Evolutionary conservation across 345 rosid genomes (phyloP).

Genomic region (Durio zibethinus): DNA sequence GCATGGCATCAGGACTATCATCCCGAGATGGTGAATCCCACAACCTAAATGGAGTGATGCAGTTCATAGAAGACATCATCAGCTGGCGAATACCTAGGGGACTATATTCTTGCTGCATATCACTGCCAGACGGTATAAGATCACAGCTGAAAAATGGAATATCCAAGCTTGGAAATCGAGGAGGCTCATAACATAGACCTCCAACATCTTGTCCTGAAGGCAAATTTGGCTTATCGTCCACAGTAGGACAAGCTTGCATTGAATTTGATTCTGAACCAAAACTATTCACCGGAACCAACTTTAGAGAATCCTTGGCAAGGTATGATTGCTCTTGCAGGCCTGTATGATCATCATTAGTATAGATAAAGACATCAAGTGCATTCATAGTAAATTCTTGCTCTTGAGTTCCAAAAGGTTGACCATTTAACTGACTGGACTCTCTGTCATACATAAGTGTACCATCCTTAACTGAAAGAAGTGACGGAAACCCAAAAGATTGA

Average conservation of each 20-base stretch:
- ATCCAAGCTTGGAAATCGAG: conserved; percentile 92
- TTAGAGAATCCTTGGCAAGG: conserved; percentile 50
- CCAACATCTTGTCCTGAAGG: conserved; percentile 52
- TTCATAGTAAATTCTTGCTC: conserved; percentile 41
- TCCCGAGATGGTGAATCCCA: conserved; percentile 87
- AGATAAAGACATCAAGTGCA: conserved; percentile 43
- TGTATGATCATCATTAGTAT: conserved; percentile 40
- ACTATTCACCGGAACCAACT: conserved; percentile 57
- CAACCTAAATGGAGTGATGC: conserved; percentile 79
- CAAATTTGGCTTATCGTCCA: conserved; percentile 33
- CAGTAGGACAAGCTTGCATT: conserved; percentile 34
- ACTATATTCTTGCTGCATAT: conserved; percentile 89
- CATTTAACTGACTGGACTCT: conserved; percentile 40
- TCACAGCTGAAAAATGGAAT: conserved; percentile 96
- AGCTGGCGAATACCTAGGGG: conserved; percentile 97
- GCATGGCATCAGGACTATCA: conserved; percentile 68
- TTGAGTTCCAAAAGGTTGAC: conserved; percentile 40
- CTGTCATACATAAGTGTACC: conserved; percentile 27
- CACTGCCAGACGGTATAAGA: conserved; percentile 71
- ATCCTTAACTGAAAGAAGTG: conserved; percentile 33
- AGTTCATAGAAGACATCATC: conserved; percentile 80
- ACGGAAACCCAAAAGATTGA: conserved; percentile 38
- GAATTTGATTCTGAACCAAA: conserved; percentile 45
- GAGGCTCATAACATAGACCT: conserved; percentile 92
- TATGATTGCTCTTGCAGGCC: conserved; percentile 47